Conservation (phyloP, 2,329 filamentous ascomycete genomes). For the Paecilomyces dactylethromorphus region DNA sequence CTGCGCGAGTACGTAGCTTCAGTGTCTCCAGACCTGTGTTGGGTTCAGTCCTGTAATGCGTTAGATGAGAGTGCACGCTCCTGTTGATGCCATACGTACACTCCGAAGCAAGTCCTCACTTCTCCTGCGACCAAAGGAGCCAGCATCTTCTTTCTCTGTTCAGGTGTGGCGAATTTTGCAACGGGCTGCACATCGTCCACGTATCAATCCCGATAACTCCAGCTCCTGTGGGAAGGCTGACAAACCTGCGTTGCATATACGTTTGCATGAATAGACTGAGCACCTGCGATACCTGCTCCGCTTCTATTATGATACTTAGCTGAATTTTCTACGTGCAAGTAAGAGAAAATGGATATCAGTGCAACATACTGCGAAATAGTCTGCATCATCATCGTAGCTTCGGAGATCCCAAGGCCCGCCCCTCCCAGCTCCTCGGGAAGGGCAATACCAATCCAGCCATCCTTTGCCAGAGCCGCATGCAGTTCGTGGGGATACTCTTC, state of each 20-base stretch:
- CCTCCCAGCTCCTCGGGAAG: constrained; percentile 69
- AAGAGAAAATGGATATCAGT: not conserved
- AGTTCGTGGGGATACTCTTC: constrained; percentile 69
- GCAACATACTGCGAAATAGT: constrained; percentile 59
- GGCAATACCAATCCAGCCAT: constrained; percentile 76
- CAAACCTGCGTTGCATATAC: constrained; percentile 55
- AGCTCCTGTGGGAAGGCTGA: not conserved
- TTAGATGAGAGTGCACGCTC: not conserved
- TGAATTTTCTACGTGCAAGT: not conserved
- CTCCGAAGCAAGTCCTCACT: constrained; percentile 71
- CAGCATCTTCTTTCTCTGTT: constrained; percentile 59
- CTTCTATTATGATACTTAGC: constrained; percentile 28
- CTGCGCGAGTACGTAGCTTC: constrained; percentile 60
- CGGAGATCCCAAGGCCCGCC: constrained; percentile 66
- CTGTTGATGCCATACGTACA: constrained; percentile 29
- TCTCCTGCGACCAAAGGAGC: constrained; percentile 66
- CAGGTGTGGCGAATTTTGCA: constrained; percentile 62
- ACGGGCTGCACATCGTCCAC: constrained; percentile 39
- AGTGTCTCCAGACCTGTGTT: constrained; percentile 74
- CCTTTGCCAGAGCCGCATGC: constrained; percentile 65
- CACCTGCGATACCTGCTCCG: constrained; percentile 70
- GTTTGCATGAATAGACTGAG: constrained; percentile 53
- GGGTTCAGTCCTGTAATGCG: constrained; percentile 57
- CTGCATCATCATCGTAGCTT: constrained; percentile 84
- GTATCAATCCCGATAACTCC: not conserved